Evolutionary conservation across 208 protist species (phyloP), one percentile per base, ranked within the genome.

Genomic region (Entamoeba dispar): DNA sequence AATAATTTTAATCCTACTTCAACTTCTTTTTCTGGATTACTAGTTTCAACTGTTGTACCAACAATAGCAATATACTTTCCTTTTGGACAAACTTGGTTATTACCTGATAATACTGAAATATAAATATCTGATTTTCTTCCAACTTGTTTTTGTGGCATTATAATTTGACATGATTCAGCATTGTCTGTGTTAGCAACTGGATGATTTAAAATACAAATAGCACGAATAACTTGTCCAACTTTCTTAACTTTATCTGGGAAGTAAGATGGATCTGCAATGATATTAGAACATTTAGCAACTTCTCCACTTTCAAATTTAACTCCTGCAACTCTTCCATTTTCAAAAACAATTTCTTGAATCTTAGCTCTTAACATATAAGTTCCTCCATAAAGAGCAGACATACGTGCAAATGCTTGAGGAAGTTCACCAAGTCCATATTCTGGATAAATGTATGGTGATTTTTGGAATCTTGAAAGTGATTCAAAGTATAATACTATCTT

Each of bases 351-450:
- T 94, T 99, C 97, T 49, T 98, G 97, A 22, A 99, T 96, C 3
- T 97, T 96, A 38, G 97, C 98, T 94, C 98, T 96, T 5, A 99
- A 96, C 98, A 99, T 99, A 95, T 99, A 99, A 3, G 98, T 99
- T 95, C 98, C 99, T 92, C 97, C 97, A 93, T 97, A 97, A 92
- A 98, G 96, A 52, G 97, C 97, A 91, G 94, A 94, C 49, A 98
- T 94, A 49, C 96, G 95, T 4, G 98, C 98, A 96, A 99, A 99
- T 52, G 96, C 97, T 96, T 99, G 98, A 38, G 98, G 98, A 19
- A 99, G 96, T 94, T 99, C 98, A 93, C 98, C 99, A 43, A 99
- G 97, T 94, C 99, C 99, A 95, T 99, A 99, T 19, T 99, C 94
- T 14, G 98, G 98, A 95, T 99, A 99, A 43, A 99, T 97, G 96